Conservation (phyloP, 1,284 basidiomycete species). For the Tilletia setariae region DNA sequence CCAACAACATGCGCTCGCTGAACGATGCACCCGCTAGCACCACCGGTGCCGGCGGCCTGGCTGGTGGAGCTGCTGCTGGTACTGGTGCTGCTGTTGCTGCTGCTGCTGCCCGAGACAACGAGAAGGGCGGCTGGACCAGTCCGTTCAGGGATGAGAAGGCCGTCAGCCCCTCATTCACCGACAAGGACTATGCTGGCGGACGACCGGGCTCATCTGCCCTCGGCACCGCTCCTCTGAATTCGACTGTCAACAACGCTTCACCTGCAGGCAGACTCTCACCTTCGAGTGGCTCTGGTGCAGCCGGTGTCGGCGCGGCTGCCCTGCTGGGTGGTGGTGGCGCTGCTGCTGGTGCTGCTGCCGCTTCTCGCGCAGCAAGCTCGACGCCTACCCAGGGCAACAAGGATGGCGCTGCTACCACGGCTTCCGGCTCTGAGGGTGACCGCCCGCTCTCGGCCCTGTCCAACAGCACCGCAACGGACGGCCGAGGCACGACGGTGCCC, state of each 20-base stretch:
- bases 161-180: not conserved
- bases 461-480: conserved; percentile 26
- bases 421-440: not conserved
- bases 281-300: not conserved
- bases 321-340: not conserved
- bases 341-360: not conserved
- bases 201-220: conserved; percentile 11
- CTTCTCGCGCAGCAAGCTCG: not conserved
- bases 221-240: not conserved
- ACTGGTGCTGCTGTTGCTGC: conserved; percentile 26
- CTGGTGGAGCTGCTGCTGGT: conserved; percentile 23
- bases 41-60: conserved; percentile 28
- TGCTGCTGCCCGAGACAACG: conserved; percentile 25
- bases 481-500: conserved; percentile 43
- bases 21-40: conserved; percentile 18
- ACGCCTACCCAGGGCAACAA: not conserved
- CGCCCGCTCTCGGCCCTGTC: not conserved
- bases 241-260: not conserved
- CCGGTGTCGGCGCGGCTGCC: not conserved
- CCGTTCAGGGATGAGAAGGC: conserved; percentile 4
- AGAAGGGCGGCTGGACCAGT: conserved; percentile 16
- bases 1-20: conserved; percentile 22
- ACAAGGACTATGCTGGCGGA: not conserved
- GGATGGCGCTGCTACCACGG: not conserved
- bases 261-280: not conserved